Percentiles rank a stretch among this genome's conserved stretches.
Evolutionary conservation across 1,284 basidiomycete species (phyloP).

Genomic region (Chalciporus piperatoides): DNA sequence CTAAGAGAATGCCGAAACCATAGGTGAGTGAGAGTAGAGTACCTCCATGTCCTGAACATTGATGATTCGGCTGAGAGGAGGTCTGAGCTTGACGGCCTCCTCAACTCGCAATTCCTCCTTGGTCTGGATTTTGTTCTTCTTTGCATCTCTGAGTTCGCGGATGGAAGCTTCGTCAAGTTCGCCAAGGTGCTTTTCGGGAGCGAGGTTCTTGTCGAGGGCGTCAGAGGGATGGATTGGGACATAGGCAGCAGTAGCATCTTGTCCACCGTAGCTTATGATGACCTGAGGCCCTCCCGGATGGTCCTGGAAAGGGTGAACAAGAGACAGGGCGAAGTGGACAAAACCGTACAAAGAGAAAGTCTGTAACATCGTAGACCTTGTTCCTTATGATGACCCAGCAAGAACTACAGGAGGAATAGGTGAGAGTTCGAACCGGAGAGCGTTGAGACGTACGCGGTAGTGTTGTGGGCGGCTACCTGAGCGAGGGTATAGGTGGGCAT

Average conservation of each 20-base stretch:
- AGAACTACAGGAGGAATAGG: conserved; percentile 41
- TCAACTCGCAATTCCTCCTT: conserved; percentile 72
- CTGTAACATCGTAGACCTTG: conserved; percentile 81
- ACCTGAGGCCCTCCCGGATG: conserved; percentile 81
- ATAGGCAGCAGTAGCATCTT: conserved; percentile 72
- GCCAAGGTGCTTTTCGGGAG: conserved; percentile 68
- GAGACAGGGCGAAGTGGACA: background rate
- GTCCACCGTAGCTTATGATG: conserved; percentile 76
- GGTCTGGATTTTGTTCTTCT: conserved; percentile 48
- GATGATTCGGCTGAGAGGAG: conserved; percentile 64
- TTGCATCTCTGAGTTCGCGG: conserved; percentile 38
- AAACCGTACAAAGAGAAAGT: conserved; percentile 63
- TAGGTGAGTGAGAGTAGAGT: background rate
- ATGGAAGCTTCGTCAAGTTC: conserved; percentile 55
- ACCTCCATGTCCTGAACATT: conserved; percentile 79
- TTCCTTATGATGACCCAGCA: conserved; percentile 87
- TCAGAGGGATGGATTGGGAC: conserved; percentile 73
- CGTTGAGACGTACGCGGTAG: conserved; percentile 39
- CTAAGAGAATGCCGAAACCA: background rate
- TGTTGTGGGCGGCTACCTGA: conserved; percentile 53
- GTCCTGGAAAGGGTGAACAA: conserved; percentile 41
- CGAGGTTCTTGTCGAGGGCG: conserved; percentile 66
- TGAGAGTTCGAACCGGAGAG: background rate
- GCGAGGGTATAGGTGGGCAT: conserved; percentile 40
- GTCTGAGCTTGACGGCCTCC: conserved; percentile 55